Evolutionary conservation across 208 protist genomes (phyloP).

Genomic region (Lotmaria passim): DNA sequence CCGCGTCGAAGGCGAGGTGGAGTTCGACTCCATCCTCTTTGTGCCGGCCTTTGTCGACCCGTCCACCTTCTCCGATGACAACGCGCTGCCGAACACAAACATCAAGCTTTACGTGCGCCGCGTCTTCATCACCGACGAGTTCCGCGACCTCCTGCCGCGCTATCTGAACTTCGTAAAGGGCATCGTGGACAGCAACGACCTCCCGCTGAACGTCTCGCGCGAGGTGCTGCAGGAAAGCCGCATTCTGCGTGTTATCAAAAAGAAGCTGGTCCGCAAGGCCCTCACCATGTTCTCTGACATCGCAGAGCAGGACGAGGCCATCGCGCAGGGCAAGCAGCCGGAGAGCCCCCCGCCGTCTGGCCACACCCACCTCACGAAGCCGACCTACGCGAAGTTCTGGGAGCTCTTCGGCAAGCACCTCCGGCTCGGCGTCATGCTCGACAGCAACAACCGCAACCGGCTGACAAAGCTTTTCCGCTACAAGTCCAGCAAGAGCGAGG

Average conservation of each 20-base stretch:
- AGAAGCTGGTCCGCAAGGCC: constrained; percentile 97
- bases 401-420: constrained; percentile 96
- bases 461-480: constrained; percentile 98
- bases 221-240: constrained; percentile 99
- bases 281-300: constrained; percentile 95
- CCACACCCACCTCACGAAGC: constrained; percentile 58
- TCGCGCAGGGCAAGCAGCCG: constrained; percentile 38
- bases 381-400: constrained; percentile 94
- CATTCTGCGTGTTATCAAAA: constrained; percentile 96
- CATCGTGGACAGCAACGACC: constrained; percentile 99
- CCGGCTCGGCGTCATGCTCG: constrained; percentile 98
- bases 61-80: constrained; percentile 91
- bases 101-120: constrained; percentile 97
- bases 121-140: constrained; percentile 99
- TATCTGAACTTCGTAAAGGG: constrained; percentile 97
- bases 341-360: constrained; percentile 25
- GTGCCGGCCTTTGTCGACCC: constrained; percentile 92
- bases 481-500: constrained; percentile 77
- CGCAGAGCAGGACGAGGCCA: constrained; percentile 73
- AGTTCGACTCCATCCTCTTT: constrained; percentile 98
- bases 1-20: constrained; percentile 96
- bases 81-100: constrained; percentile 58
- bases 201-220: constrained; percentile 99
- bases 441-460: constrained; percentile 94
- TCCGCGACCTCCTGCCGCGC: constrained; percentile 94